Evolutionary conservation across 768 basidiomycete species (phyloP).

Genomic region (Pluteus cervinus): DNA sequence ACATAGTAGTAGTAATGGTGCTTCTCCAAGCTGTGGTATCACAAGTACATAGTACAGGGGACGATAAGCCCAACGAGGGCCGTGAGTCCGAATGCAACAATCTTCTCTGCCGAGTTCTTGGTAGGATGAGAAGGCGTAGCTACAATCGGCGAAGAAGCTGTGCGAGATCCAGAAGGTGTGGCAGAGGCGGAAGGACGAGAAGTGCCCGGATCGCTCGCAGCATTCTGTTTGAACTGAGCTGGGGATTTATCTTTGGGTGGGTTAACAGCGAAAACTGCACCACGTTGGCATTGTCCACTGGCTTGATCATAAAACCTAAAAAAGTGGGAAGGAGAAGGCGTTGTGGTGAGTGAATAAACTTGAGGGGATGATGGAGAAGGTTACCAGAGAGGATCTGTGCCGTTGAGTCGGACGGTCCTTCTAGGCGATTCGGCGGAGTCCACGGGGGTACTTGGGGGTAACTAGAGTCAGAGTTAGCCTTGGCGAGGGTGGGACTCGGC

Average conservation of each 20-base stretch:
- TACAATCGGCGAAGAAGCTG: constrained; percentile 6
- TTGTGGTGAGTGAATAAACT: background rate
- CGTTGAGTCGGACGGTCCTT: constrained; percentile 24
- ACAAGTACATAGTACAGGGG: too few relatives aligned
- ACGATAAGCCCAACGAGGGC: too few relatives aligned
- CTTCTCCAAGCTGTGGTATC: too few relatives aligned
- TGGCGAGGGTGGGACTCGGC: constrained; percentile 2
- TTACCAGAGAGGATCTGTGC: constrained; percentile 29
- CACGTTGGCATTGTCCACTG: constrained; percentile 29
- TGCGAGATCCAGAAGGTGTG: constrained; percentile 6
- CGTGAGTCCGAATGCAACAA: too few relatives aligned
- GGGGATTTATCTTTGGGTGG: constrained; percentile 26
- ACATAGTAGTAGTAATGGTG: too few relatives aligned
- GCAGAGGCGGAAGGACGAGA: constrained; percentile 15
- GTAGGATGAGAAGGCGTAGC: too few relatives aligned
- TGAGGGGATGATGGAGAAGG: background rate
- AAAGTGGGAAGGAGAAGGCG: too few relatives aligned
- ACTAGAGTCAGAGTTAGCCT: constrained; percentile 12
- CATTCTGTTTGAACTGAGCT: constrained; percentile 30
- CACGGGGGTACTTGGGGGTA: constrained; percentile 22
- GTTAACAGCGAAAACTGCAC: constrained; percentile 32
- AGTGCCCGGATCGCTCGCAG: constrained; percentile 18
- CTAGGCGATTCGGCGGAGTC: constrained; percentile 29
- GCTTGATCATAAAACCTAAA: constrained; percentile 35
- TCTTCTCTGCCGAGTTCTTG: too few relatives aligned